A percentile compares a stretch with the other conserved stretches of the same genome.
Evolutionary conservation across 1,284 basidiomycete species (phyloP).

Genomic region (Peniophora sp.): DNA sequence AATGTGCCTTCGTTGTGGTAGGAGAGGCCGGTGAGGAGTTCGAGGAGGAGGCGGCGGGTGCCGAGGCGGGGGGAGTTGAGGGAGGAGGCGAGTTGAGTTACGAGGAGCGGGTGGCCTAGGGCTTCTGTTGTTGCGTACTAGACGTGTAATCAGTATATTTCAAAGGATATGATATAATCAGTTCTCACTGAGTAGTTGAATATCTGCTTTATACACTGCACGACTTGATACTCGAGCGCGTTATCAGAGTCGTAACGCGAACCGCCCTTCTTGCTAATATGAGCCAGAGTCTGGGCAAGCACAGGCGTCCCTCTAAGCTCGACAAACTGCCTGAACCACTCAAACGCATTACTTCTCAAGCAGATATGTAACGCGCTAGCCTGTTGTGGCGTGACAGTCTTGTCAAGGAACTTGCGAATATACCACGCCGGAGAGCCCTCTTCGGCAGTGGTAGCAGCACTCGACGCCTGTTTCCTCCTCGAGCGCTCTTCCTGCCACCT

Average conservation of each 20-base stretch:
- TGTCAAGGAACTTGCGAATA: slow-evolving; percentile 83
- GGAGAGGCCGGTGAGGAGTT: slow-evolving; percentile 65
- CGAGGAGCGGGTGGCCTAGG: slow-evolving; percentile 68
- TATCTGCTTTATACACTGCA: slow-evolving; percentile 83
- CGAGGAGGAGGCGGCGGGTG: slow-evolving; percentile 76
- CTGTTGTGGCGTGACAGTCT: slow-evolving; percentile 76
- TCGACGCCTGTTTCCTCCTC: slow-evolving; percentile 48
- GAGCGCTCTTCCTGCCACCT: slow-evolving; percentile 69
- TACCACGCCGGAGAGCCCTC: slow-evolving; percentile 82
- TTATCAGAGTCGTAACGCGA: slow-evolving; percentile 55
- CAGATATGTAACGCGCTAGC: slow-evolving; percentile 75
- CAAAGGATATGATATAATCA: not conserved
- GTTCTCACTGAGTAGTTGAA: slow-evolving; percentile 64
- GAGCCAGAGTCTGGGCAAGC: slow-evolving; percentile 73
- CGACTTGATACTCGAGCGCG: slow-evolving; percentile 80
- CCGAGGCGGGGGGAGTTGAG: slow-evolving; percentile 80
- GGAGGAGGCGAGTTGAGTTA: slow-evolving; percentile 79
- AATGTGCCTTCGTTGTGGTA: slow-evolving; percentile 50
- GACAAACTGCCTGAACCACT: slow-evolving; percentile 83
- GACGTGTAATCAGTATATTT: not conserved
- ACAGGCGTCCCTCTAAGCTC: slow-evolving; percentile 78
- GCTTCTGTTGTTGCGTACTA: slow-evolving; percentile 76
- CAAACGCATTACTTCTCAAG: slow-evolving; percentile 73
- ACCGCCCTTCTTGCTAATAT: slow-evolving; percentile 62
- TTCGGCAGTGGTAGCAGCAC: slow-evolving; percentile 27